Base-by-base conservation (phyloP, 2,329 filamentous ascomycete species). In the Xylaria sp. region DNA sequence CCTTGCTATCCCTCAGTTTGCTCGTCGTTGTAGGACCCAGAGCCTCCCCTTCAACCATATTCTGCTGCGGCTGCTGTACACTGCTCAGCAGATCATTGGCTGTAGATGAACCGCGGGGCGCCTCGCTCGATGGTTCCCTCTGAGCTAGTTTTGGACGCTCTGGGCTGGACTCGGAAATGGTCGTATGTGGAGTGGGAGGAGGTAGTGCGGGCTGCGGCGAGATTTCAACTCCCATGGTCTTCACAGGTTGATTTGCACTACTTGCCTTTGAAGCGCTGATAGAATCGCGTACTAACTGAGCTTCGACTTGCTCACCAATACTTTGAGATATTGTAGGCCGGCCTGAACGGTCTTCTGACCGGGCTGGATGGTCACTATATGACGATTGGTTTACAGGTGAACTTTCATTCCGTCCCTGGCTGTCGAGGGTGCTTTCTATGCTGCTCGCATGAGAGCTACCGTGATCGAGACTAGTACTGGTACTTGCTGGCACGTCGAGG, bases 401-500 rank as follows among this genome's bases (percentile, higher is more conserved):
- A 57, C 31, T 33, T 28, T 62, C 42, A 10, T 63, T 51, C 36
- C 13, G 54, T 53, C 49, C 54, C 54, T 64, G 60, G 36, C 48
- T 58, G 11, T 60, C 23, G 46, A 59, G n/a, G 26, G n/a, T 46
- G 13, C 20, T 20, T 53, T 83, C 84, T 61, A 79, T 78, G 40
- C 82, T 81, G 74, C 89, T 84, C 17, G 83, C 78, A 72, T 87
- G 88, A 51, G 87, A 85, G 57, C 87, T 83, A 20, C 84, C 85
- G 58, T 93, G 87, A 63, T 92, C 91, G 1, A 91, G 90, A 73
- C 91, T 94, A 1, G 92, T 94, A 73, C 91, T 94, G 1, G 92
- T 94, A 72, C 91, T 90, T 0, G 91, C 88, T 1, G 92, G 94
- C 6, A 85, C 86, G 70, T 91, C 87, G 68, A 90, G 87, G 46